Evolutionary conservation across 1,284 basidiomycete species (phyloP).

Genomic region (Leccinum cinnamomeum): DNA sequence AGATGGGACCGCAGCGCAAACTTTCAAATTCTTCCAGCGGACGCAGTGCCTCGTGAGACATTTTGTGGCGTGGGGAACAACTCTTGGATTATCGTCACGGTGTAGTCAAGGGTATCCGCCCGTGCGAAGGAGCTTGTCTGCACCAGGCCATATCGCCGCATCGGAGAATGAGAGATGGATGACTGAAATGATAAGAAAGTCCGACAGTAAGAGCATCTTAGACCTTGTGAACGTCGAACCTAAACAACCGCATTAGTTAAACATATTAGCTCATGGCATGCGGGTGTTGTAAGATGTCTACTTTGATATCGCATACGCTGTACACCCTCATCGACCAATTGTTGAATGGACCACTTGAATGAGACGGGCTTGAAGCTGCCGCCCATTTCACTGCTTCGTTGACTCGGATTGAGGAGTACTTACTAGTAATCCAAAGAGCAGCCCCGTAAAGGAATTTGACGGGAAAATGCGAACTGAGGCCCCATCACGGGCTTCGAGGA

Average conservation of each 20-base stretch:
- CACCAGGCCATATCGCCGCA: background rate
- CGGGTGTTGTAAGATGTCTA: background rate
- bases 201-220: background rate
- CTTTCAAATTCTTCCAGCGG: background rate
- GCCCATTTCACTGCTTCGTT: background rate
- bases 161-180: background rate
- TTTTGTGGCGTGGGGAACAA: background rate
- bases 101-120: background rate
- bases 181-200: background rate
- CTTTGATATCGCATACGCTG: background rate
- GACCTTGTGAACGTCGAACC: background rate
- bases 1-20: background rate
- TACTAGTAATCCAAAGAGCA: background rate
- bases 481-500: background rate
- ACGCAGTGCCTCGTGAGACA: background rate
- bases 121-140: background rate
- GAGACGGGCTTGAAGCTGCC: background rate
- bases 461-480: background rate
- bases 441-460: background rate
- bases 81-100: background rate
- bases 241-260: background rate
- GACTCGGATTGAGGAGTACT: background rate
- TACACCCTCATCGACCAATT: background rate
- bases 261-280: background rate
- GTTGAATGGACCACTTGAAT: background rate